A percentile compares a stretch with the other conserved stretches of the same genome.
These are phyloP conservation scores for Cyclostephanos invisitatus DNA, from an alignment of 108 stramenopile species.

Conservation along the genomic window DNA sequence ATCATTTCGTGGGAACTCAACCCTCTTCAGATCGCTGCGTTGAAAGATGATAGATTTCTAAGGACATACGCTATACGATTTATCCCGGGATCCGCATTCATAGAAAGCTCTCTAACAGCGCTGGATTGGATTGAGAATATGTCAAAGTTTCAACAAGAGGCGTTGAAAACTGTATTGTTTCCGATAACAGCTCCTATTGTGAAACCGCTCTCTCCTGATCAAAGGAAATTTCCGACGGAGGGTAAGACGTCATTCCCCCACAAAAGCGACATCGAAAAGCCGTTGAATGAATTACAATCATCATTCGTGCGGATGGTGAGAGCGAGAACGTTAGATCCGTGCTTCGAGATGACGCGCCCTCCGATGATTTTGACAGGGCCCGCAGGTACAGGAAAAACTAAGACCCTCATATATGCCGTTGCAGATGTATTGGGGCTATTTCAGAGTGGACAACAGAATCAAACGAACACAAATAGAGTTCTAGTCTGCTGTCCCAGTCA, in stretches of 20 bases:
- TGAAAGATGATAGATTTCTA: conserved; percentile 9
- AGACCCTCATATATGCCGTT: conserved; percentile 55
- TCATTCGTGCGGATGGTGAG: conserved; percentile 63
- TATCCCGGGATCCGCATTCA: conserved; percentile 34
- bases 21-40: conserved; percentile 3
- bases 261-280: conserved; percentile 5
- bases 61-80: conserved; percentile 47
- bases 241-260: background rate
- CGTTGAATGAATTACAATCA: conserved; percentile 51
- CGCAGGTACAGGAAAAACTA: conserved; percentile 70
- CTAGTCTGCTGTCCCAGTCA: conserved; percentile 76
- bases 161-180: conserved; percentile 46
- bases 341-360: conserved; percentile 49
- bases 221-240: conserved; percentile 7
- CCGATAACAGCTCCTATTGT: conserved; percentile 46
- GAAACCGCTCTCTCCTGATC: conserved; percentile 22
- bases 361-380: conserved; percentile 79
- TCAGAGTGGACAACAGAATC: background rate
- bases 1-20: conserved; percentile 35
- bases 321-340: conserved; percentile 52
- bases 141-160: conserved; percentile 16
- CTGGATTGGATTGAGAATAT: conserved; percentile 52
- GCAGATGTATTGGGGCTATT: conserved; percentile 43
- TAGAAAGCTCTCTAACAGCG: conserved; percentile 53
- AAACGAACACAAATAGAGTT: conserved; percentile 44